phyloP scores from a whole-genome alignment of 1,284 basidiomycete genomes.

The Termitomyces sp. region DNA sequence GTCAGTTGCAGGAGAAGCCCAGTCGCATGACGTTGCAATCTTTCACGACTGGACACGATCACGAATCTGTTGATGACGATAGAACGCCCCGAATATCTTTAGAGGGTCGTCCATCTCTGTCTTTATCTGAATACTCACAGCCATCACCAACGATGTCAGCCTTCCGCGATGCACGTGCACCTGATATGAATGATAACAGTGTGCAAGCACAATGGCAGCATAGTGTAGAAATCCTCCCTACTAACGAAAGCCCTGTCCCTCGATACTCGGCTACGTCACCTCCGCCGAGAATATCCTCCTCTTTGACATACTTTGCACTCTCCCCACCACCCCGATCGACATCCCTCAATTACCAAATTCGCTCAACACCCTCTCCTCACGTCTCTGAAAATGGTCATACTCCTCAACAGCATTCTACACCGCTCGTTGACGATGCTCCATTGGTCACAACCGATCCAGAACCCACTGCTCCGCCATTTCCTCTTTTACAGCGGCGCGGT shows the following conservation, averaged over 20 bases:
- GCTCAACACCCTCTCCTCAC: conserved; percentile 12
- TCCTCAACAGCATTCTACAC: conserved; percentile 5
- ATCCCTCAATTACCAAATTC: conserved; percentile 25
- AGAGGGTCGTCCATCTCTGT: conserved; percentile 39
- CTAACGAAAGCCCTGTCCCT: conserved; percentile 25
- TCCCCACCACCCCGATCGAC: conserved; percentile 33
- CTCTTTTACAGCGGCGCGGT: conserved; percentile 26
- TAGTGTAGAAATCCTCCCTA: conserved; percentile 20
- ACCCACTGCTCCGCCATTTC: conserved; percentile 36
- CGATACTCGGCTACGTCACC: conserved; percentile 48
- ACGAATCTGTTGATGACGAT: conserved; percentile 32
- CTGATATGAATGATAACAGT: conserved; percentile 25
- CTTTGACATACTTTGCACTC: conserved; percentile 32
- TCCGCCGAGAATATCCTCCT: conserved; percentile 51
- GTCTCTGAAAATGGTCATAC: conserved; percentile 12
- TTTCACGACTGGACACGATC: conserved; percentile 33
- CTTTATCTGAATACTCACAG: conserved; percentile 46
- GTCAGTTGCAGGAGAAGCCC: conserved; percentile 20
- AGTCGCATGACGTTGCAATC: conserved; percentile 31
- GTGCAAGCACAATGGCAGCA: conserved; percentile 29
- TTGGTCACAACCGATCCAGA: conserved; percentile 36
- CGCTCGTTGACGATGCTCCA: conserved; percentile 23
- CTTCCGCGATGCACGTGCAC: conserved; percentile 60
- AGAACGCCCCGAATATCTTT: conserved; percentile 30
- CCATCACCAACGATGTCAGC: conserved; percentile 67